Evolutionary conservation across 768 basidiomycete species (phyloP).

Genomic region (Psilocybe azurescens): DNA sequence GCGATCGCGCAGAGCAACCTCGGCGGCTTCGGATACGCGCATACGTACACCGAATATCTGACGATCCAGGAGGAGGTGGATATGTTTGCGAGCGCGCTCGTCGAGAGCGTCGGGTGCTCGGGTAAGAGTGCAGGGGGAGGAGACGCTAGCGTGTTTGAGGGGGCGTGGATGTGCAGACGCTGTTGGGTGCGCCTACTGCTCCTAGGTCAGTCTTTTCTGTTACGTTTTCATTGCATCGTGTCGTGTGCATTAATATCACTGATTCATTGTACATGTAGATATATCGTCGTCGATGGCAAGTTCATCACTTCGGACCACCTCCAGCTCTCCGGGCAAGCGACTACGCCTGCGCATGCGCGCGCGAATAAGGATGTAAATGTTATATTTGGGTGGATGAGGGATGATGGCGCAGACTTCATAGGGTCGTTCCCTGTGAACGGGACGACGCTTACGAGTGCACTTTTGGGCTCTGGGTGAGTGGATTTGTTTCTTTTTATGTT

Average conservation of each 20-base stretch:
- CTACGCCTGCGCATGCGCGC: constrained; percentile 13
- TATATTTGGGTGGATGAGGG: constrained; percentile 56
- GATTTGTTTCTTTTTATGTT: neutral
- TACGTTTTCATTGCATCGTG: neutral
- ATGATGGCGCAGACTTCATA: constrained; percentile 54
- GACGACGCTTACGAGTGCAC: constrained; percentile 19
- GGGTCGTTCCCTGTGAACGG: constrained; percentile 30
- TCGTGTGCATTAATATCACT: neutral
- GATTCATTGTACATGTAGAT: constrained; percentile 24
- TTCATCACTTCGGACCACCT: constrained; percentile 45
- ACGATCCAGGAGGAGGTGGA: constrained; percentile 45
- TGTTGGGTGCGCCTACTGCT: constrained; percentile 41
- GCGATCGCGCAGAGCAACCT: constrained; percentile 53
- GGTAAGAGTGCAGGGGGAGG: constrained; percentile 27
- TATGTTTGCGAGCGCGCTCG: constrained; percentile 36
- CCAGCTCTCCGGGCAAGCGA: constrained; percentile 43
- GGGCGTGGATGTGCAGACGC: constrained; percentile 34
- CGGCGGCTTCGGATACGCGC: constrained; percentile 52
- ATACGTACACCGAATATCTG: constrained; percentile 54
- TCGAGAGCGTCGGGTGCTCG: constrained; percentile 45
- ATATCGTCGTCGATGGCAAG: constrained; percentile 52
- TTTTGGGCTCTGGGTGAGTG: constrained; percentile 26
- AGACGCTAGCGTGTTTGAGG: constrained; percentile 41
- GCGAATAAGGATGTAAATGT: constrained; percentile 39
- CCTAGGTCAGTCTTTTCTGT: constrained; percentile 21